These are phyloP conservation scores for Starmerella ratchasimensis DNA, from an alignment of 805 yeast genomes.

Conservation along the genomic window DNA sequence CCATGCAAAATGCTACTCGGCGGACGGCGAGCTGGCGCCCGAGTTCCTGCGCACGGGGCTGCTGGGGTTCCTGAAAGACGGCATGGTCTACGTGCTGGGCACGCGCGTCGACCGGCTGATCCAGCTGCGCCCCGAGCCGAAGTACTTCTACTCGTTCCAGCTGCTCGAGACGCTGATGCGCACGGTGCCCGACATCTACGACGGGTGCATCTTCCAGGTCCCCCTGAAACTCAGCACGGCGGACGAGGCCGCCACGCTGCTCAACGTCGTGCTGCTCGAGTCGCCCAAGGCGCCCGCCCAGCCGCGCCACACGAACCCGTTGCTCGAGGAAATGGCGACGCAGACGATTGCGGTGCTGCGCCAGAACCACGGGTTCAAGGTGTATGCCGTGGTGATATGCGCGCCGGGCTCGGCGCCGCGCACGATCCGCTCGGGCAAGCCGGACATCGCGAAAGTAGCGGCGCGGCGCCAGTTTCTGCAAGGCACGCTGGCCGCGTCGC, in stretches of 20 bases:
- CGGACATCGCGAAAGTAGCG: slow-evolving; percentile 83
- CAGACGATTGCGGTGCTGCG: slow-evolving; percentile 35
- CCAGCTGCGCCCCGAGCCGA: slow-evolving; percentile 14
- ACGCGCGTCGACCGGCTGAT: slow-evolving; percentile 76
- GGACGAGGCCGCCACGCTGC: slow-evolving; percentile 53
- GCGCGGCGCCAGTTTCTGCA: slow-evolving; percentile 63
- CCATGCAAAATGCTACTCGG: slow-evolving; percentile 68
- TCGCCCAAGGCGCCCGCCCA: slow-evolving; percentile 36
- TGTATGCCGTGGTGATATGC: slow-evolving; percentile 69
- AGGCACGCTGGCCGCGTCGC: slow-evolving; percentile 67
- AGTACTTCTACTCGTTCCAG: slow-evolving; percentile 79
- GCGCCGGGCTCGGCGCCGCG: slow-evolving; percentile 74
- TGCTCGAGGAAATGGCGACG: slow-evolving; percentile 39
- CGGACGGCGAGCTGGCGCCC: slow-evolving; percentile 53
- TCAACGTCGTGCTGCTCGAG: slow-evolving; percentile 68
- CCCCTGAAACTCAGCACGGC: slow-evolving; percentile 32
- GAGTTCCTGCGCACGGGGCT: slow-evolving; percentile 84
- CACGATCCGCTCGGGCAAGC: slow-evolving; percentile 68
- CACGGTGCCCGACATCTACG: slow-evolving; percentile 67
- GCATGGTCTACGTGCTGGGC: slow-evolving; percentile 79
- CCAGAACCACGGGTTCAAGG: slow-evolving; percentile 55
- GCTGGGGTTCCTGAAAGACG: slow-evolving; percentile 75
- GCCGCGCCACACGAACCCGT: slow-evolving; percentile 32
- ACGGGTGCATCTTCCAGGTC: slow-evolving; percentile 83
- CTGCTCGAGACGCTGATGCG: slow-evolving; percentile 71